A percentile compares a stretch with the other conserved stretches of the same genome.
phyloP scores from a whole-genome alignment of 805 yeast species.

The Sungouiella thailandica region DNA sequence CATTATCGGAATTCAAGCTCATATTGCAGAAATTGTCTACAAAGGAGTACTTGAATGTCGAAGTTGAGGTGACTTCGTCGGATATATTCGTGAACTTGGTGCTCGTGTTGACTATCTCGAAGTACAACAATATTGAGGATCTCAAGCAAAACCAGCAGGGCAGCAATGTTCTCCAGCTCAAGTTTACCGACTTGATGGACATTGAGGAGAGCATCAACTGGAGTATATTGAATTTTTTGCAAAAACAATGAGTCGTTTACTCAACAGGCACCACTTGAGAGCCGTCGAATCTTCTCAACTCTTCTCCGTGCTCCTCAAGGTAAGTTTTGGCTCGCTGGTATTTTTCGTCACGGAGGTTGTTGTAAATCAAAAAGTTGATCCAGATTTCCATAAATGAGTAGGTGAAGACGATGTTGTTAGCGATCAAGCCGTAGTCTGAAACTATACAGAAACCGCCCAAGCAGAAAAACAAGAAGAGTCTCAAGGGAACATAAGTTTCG shows the following conservation, averaged over 20 bases:
- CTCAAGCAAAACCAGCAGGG: conserved; percentile 27
- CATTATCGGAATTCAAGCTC: conserved; percentile 27
- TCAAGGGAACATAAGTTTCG: conserved; percentile 54
- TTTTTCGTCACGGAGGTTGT: conserved; percentile 61
- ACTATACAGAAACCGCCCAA: conserved; percentile 48
- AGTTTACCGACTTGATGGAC: conserved; percentile 47
- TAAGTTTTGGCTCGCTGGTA: conserved; percentile 42
- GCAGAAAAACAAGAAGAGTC: conserved; percentile 47
- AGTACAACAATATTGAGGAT: conserved; percentile 21
- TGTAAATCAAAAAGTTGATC: conserved; percentile 60
- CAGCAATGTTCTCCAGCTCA: conserved; percentile 38
- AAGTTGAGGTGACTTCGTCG: conserved; percentile 31
- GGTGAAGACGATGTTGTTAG: conserved; percentile 58
- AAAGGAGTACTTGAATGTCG: conserved; percentile 19
- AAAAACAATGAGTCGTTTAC: conserved; percentile 9
- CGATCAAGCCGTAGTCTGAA: conserved; percentile 41
- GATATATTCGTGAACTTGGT: conserved; percentile 39
- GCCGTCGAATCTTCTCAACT: conserved; percentile 24
- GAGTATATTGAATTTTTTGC: conserved; percentile 38
- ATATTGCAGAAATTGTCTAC: conserved; percentile 17
- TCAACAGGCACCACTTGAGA: conserved; percentile 29
- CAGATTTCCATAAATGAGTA: conserved; percentile 64
- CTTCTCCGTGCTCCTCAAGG: conserved; percentile 35
- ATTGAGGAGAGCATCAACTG: conserved; percentile 54
- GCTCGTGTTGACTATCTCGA: conserved; percentile 30